Evolutionary conservation across 2,329 filamentous ascomycete species (phyloP).

Genomic region (Trichoderma citrinoviride): DNA sequence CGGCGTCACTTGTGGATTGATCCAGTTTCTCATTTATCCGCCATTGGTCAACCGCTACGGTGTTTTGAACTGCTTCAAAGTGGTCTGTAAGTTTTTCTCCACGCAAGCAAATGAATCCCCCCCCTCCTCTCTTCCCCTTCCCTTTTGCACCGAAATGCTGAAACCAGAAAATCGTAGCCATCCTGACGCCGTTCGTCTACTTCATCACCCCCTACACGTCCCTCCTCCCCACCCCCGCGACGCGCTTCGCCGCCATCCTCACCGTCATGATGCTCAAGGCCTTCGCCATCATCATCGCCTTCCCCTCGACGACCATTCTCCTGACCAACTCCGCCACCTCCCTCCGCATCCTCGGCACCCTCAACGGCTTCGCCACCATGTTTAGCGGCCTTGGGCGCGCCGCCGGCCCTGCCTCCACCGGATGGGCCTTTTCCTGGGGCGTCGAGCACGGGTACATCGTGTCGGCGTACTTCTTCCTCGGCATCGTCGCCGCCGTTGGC

Average conservation of each 20-base stretch:
- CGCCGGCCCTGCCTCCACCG: conserved; percentile 70
- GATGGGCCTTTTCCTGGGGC: conserved; percentile 72
- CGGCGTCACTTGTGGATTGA: conserved; percentile 72
- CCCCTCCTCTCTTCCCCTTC: not conserved
- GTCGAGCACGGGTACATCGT: conserved; percentile 73
- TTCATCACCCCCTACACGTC: conserved; percentile 78
- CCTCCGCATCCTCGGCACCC: conserved; percentile 71
- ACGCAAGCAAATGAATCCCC: not conserved
- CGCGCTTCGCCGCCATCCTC: conserved; percentile 63
- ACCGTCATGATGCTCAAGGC: conserved; percentile 71
- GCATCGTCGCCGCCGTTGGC: conserved; percentile 60
- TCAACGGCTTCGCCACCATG: conserved; percentile 88
- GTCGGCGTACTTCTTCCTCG: conserved; percentile 78
- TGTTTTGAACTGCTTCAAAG: conserved; percentile 68
- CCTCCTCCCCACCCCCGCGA: conserved; percentile 49
- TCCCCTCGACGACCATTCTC: conserved; percentile 85
- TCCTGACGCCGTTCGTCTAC: conserved; percentile 73
- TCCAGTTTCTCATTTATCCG: conserved; percentile 86
- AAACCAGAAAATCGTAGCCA: conserved; percentile 38
- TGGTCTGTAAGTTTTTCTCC: conserved; percentile 46
- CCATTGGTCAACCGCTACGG: conserved; percentile 69
- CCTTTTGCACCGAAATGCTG: not conserved
- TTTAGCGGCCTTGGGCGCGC: conserved; percentile 79
- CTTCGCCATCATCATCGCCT: conserved; percentile 75
- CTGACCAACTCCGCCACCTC: conserved; percentile 82